Percentiles rank a stretch among this genome's conserved stretches.
Evolutionary conservation across 768 basidiomycete genomes (phyloP).

Genomic region (Melanogaster broomeanus): DNA sequence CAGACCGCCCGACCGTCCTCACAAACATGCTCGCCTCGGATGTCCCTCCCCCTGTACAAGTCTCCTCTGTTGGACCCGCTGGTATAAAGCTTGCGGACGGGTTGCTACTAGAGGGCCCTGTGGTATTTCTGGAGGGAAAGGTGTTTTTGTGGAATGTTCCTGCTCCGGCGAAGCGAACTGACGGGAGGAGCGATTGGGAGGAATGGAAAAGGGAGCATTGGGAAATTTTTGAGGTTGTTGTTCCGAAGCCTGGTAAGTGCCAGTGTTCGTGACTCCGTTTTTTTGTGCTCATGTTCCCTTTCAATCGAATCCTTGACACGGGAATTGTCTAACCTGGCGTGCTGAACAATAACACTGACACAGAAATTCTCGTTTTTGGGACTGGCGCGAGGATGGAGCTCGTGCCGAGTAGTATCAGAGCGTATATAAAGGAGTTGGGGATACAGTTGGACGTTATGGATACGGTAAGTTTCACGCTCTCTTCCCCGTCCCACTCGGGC

Average conservation of each 20-base stretch:
- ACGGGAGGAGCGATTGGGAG: constrained; percentile 45
- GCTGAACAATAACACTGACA: constrained; percentile 48
- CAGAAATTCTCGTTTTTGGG: constrained; percentile 90
- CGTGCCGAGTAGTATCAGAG: constrained; percentile 65
- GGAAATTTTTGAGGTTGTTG: constrained; percentile 76
- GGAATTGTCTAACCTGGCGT: background rate
- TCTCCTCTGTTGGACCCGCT: constrained; percentile 58
- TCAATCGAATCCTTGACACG: background rate
- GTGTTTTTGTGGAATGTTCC: constrained; percentile 92
- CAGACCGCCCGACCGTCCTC: constrained; percentile 36
- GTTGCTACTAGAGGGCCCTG: constrained; percentile 71
- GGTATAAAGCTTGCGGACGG: constrained; percentile 81
- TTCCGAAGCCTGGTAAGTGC: constrained; percentile 78
- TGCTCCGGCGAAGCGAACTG: background rate
- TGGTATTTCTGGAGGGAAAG: constrained; percentile 83
- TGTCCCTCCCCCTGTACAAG: constrained; percentile 68
- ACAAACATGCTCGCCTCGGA: constrained; percentile 77
- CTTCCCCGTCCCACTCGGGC: background rate
- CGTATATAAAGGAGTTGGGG: constrained; percentile 71
- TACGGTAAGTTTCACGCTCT: constrained; percentile 48
- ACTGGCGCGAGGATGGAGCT: constrained; percentile 75
- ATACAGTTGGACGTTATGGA: constrained; percentile 90
- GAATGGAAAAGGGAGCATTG: constrained; percentile 79
- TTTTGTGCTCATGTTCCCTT: background rate
- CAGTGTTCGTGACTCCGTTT: constrained; percentile 22